Percentiles rank a stretch among this genome's conserved stretches.
These are phyloP conservation scores for Zelonia costaricensis DNA, from an alignment of 208 protist genomes.

Conservation along the genomic window DNA sequence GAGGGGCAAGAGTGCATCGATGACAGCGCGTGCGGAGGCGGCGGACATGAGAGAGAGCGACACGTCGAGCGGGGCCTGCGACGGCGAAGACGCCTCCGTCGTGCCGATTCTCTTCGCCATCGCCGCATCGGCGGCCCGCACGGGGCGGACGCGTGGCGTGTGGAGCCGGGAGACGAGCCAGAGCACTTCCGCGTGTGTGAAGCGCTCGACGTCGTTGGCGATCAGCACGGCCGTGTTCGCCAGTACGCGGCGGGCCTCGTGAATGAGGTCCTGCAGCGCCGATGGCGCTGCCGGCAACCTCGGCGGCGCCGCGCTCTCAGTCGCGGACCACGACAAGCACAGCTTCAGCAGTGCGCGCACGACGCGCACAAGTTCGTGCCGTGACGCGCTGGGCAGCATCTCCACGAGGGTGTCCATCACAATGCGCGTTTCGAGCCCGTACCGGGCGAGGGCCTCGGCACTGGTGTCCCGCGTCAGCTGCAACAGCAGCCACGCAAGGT, in stretches of 20 bases:
- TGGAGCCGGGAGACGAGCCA: conserved; percentile 27
- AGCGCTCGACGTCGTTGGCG: conserved; percentile 29
- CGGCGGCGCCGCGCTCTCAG: not conserved
- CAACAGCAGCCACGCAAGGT: conserved; percentile 18
- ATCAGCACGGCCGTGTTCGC: conserved; percentile 20
- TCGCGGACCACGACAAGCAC: conserved; percentile 2
- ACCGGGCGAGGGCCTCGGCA: too few species aligned
- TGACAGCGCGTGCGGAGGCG: conserved; percentile 7
- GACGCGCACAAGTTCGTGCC: conserved; percentile 15
- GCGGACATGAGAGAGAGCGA: conserved; percentile 25
- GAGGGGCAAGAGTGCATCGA: too few species aligned
- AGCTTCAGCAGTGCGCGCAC: conserved; percentile 19
- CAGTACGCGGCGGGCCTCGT: conserved; percentile 29
- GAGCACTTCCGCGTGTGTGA: conserved; percentile 11
- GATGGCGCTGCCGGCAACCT: not conserved
- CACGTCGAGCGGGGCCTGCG: conserved; percentile 5
- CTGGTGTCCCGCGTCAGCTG: too few species aligned
- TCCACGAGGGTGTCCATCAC: conserved; percentile 22
- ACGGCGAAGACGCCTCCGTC: too few species aligned
- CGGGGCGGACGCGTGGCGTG: conserved; percentile 9
- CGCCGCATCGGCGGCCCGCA: not conserved
- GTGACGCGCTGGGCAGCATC: conserved; percentile 29
- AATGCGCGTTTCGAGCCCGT: conserved; percentile 1
- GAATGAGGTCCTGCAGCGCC: not conserved
- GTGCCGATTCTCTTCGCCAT: not conserved